Evolutionary conservation across 768 basidiomycete genomes (phyloP).

Genomic region (Lactifluus volemus): DNA sequence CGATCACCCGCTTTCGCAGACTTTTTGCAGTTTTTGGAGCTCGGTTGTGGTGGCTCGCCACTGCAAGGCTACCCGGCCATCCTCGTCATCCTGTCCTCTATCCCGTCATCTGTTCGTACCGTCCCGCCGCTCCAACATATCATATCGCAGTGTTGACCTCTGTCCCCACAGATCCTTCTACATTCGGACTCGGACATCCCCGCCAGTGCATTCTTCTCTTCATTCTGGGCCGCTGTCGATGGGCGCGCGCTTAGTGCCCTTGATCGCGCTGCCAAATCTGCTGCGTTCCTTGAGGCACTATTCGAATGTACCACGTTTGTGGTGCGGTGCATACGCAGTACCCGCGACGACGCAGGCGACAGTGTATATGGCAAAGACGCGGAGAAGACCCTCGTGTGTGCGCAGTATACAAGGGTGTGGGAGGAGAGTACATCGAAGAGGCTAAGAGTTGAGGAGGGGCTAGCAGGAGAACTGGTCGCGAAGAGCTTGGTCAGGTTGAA

Average conservation of each 20-base stretch:
- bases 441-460: constrained; percentile 39
- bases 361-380: constrained; percentile 7
- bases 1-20: constrained; percentile 43
- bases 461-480: constrained; percentile 37
- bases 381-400: constrained; percentile 30
- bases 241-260: constrained; percentile 50
- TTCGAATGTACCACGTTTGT: constrained; percentile 65
- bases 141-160: not conserved
- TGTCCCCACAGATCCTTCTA: constrained; percentile 24
- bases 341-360: constrained; percentile 12
- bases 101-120: constrained; percentile 53
- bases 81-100: constrained; percentile 71
- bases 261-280: constrained; percentile 41
- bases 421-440: constrained; percentile 34
- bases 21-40: constrained; percentile 71
- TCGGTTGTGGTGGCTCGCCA: constrained; percentile 74
- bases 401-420: constrained; percentile 43
- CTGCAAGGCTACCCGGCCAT: constrained; percentile 75
- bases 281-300: constrained; percentile 60
- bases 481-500: constrained; percentile 31
- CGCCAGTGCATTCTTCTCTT: constrained; percentile 49
- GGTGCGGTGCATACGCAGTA: constrained; percentile 32
- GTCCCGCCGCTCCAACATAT: not conserved
- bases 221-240: constrained; percentile 80
- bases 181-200: constrained; percentile 21